Evolutionary conservation across 345 rosid genomes (phyloP), one percentile per base, ranked within the genome.

Genomic region (Corchorus capsularis): DNA sequence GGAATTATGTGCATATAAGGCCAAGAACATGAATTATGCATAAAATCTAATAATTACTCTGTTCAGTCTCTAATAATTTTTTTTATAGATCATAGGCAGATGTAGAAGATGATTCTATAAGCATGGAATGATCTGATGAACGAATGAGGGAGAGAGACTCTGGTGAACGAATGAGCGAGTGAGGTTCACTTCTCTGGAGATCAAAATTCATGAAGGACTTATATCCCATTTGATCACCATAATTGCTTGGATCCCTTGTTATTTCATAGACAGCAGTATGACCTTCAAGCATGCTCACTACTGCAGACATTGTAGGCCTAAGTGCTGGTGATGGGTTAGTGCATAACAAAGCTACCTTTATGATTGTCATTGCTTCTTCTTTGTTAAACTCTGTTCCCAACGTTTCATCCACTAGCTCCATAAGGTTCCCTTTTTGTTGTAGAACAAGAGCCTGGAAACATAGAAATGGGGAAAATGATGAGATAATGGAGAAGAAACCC

Each of bases 221-320:
- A 50, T 82, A 82, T 62, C 82, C 78, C 69, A 67, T 57, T n/a
- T 75, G 82, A 49, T 75, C 80, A 59, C 65, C 79, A 22, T 63
- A 41, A 9, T 46, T 27, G 60, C 69, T 72, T 9, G 84, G 66
- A 22, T 82, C 80, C 19, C 63, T 50, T 16, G 73, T 20, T 47
- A 64, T 53, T 46, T 82, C 81, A 1, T 71, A 81, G 34, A 85
- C 72, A 6, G 8, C 55, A 53, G 64, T 71, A 56, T 22, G 63
- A 19, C 91, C 91, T 78, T 86, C 83, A 27, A 88, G 83, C 91
- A 86, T 86, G 63, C 71, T 84, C 56, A 83, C 87, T 20, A 86
- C 91, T 69, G 79, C 73, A 0, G 90, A 89, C 90, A 89, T 89
- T 35, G 56, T 73, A 17, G 93, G 93, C 71, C 90, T 78, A 16